Evolutionary conservation across 2,329 filamentous ascomycete genomes (phyloP), one percentile per base, ranked within the genome.

Genomic region (Apiospora rasikravindrae): DNA sequence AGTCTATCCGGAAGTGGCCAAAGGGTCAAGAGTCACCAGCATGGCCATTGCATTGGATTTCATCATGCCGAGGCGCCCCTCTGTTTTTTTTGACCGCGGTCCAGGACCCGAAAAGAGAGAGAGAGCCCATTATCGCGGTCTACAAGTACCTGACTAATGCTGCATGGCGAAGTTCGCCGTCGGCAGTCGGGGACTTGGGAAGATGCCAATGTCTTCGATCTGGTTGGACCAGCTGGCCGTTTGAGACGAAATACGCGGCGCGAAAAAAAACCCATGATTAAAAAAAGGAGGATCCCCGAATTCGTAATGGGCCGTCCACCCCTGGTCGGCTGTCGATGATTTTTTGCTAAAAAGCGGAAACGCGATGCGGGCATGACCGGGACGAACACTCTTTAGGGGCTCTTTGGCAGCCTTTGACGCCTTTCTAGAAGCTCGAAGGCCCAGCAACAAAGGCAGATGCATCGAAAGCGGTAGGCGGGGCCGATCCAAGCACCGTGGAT

Each of bases 41-140:
- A 37, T 61, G 10, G 53, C 29, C 53, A 37, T 33, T 16, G 26
- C 22, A 49, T 8, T 22, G 22, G 53, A 61, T 61, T 61, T 61
- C 19, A 29, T 7, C 5, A 64, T 64, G 57, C 57, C 57, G 29
- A 37, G 57, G 57, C 57, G 33, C 57, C 57, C 57, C 57, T 64
- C 57, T 64, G 57, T 64, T 64, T 64, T 64, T 64, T 33, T 37
- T 22, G 57, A n/a, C 57, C 57, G 57, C 57, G 57, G 57, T n/a
- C 33, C 57, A 64, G 33, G 33, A 64, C 29, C 29, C 29, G 13
- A 22, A 22, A n/a, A n/a, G 22, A 22, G 22, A n/a, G 7, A 47
- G n/a, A 22, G 22, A n/a, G 45, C 13, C 53, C 29, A 64, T 37
- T 22, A 19, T n/a, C 53, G 29, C 53, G 53, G 53, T 19, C 53